Percentiles rank a stretch among this genome's conserved stretches.
These are phyloP conservation scores for Wickerhamomyces sp. DNA, from an alignment of 1,139 yeast genomes.

Conservation along the genomic window DNA sequence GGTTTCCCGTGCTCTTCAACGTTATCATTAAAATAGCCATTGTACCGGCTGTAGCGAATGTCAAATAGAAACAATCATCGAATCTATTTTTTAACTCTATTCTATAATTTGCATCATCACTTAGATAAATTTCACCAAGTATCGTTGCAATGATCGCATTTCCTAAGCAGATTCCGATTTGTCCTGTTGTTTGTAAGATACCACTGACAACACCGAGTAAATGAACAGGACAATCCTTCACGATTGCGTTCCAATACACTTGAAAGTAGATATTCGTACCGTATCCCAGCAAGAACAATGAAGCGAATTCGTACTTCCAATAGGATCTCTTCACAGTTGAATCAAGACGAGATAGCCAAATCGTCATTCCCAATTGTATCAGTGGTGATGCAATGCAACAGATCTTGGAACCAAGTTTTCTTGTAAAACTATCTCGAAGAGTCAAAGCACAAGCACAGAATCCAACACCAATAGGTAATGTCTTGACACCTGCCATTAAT, in stretches of 20 bases:
- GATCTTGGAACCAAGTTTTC: constrained; percentile 16
- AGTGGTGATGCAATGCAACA: constrained; percentile 17
- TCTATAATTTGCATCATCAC: not conserved
- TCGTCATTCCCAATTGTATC: constrained; percentile 10
- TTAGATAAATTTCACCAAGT: not conserved
- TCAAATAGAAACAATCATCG: not conserved
- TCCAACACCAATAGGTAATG: constrained; percentile 20
- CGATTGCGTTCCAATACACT: constrained; percentile 1
- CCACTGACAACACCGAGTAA: constrained; percentile 3
- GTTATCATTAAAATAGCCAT: not conserved
- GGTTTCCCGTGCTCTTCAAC: no score
- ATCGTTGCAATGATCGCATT: not conserved
- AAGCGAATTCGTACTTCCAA: constrained; percentile 25
- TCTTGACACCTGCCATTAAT: constrained; percentile 24
- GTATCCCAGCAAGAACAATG: not conserved
- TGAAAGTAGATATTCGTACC: constrained; percentile 2
- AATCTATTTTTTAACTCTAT: not conserved
- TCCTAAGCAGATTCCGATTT: constrained; percentile 3
- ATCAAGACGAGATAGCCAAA: constrained; percentile 24
- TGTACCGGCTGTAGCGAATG: not conserved
- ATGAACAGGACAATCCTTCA: not conserved
- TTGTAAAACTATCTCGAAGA: constrained; percentile 11
- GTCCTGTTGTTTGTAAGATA: constrained; percentile 1
- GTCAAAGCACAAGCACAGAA: constrained; percentile 3
- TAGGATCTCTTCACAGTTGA: constrained; percentile 13